These are phyloP conservation scores for Mariannaea sp. DNA, from an alignment of 2,329 filamentous ascomycete species.

Conservation along the genomic window DNA sequence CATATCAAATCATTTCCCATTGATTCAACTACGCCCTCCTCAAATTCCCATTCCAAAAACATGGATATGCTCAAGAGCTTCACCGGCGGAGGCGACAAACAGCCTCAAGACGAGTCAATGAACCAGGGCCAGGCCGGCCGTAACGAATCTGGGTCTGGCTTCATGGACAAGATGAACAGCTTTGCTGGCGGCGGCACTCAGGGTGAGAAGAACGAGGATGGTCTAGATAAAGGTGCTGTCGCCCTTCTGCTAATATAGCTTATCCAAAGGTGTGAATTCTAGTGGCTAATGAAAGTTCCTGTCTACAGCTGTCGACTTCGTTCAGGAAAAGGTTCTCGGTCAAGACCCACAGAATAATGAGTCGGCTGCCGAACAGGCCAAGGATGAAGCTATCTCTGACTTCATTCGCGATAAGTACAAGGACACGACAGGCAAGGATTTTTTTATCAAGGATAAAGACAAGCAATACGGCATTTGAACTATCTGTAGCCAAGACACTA, in stretches of 20 bases:
- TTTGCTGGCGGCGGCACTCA: conserved; percentile 73
- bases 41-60: conserved; percentile 24
- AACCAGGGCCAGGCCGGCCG: conserved; percentile 40
- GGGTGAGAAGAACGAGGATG: conserved; percentile 82
- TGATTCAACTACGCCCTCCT: too few relatives aligned
- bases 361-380: conserved; percentile 76
- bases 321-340: conserved; percentile 76
- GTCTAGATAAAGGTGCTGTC: conserved; percentile 76
- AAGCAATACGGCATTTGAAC: conserved; percentile 39
- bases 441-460: conserved; percentile 73
- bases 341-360: conserved; percentile 74
- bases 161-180: conserved; percentile 73
- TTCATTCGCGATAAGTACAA: conserved; percentile 75
- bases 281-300: background rate
- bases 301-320: conserved; percentile 69
- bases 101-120: conserved; percentile 35
- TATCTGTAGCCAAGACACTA: background rate
- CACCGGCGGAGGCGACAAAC: conserved; percentile 44
- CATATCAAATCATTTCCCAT: too few relatives aligned
- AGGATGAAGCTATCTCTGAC: conserved; percentile 79
- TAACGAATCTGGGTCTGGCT: conserved; percentile 55
- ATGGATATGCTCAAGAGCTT: conserved; percentile 64
- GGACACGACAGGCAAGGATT: conserved; percentile 66
- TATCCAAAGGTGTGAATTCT: background rate
- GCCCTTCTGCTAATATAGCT: background rate